Percentiles rank a stretch among this genome's conserved stretches.
phyloP scores from a whole-genome alignment of 495 filamentous ascomycete genomes.

The Xylaria cubensis region DNA sequence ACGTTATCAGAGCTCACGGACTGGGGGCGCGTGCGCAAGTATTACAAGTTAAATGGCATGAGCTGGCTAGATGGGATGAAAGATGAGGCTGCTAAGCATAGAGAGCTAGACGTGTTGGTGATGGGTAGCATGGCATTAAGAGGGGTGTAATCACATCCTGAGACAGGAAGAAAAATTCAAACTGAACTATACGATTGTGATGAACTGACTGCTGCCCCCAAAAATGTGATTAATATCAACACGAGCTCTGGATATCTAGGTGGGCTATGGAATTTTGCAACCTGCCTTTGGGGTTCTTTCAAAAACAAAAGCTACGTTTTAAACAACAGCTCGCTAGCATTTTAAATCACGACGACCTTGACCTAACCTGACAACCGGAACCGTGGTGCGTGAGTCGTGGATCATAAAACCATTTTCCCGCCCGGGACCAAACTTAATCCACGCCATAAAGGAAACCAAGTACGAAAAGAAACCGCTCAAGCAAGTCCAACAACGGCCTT shows the following conservation, averaged over 20 bases:
- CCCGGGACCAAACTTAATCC: background rate
- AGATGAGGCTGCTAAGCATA: slow-evolving; percentile 47
- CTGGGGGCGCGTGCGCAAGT: slow-evolving; percentile 73
- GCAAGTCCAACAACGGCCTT: slow-evolving; percentile 51
- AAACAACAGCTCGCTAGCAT: background rate
- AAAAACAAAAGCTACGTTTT: background rate
- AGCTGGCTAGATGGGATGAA: slow-evolving; percentile 47
- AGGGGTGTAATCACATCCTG: slow-evolving; percentile 50
- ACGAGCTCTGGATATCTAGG: background rate
- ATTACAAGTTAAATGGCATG: slow-evolving; percentile 75
- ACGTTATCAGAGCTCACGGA: slow-evolving; percentile 65
- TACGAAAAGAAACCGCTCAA: slow-evolving; percentile 24
- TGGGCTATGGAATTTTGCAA: background rate
- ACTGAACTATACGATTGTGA: background rate
- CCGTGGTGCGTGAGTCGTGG: slow-evolving; percentile 13
- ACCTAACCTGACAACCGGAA: background rate
- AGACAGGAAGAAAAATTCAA: background rate
- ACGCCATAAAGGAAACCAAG: background rate
- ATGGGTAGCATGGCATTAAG: slow-evolving; percentile 78
- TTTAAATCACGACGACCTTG: background rate
- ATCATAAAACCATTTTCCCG: background rate
- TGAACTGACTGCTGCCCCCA: background rate
- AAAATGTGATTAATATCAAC: background rate
- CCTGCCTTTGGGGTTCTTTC: background rate
- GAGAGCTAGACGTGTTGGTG: slow-evolving; percentile 65